Evolutionary conservation across 768 basidiomycete genomes (phyloP).

Genomic region (Tephrocybe sp.): DNA sequence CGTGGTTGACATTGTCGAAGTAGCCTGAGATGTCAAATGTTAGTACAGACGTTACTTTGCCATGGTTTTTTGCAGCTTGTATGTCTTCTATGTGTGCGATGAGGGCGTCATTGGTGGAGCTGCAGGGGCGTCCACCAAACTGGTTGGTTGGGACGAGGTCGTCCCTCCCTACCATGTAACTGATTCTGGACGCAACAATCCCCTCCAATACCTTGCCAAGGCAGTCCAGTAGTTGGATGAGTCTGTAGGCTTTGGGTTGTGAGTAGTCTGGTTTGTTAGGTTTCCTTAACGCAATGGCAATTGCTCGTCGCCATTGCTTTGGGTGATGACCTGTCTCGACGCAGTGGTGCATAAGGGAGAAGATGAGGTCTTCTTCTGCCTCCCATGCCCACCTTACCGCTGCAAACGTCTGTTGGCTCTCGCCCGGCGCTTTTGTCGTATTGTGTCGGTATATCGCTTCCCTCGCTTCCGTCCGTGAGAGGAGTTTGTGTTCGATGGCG

Average conservation of each 20-base stretch:
- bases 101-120: conserved; percentile 21
- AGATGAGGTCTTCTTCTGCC: background rate
- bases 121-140: conserved; percentile 21
- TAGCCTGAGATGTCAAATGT: conserved; percentile 29
- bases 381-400: conserved; percentile 25
- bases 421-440: conserved; percentile 17
- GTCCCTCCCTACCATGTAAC: conserved; percentile 19
- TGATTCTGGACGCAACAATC: conserved; percentile 23
- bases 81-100: conserved; percentile 24
- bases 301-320: conserved; percentile 22
- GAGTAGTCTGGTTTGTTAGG: conserved; percentile 35
- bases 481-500: conserved; percentile 5
- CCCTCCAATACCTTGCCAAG: conserved; percentile 30
- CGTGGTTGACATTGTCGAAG: conserved; percentile 27
- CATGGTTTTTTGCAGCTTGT: conserved; percentile 22
- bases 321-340: conserved; percentile 17
- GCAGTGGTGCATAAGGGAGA: conserved; percentile 18
- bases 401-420: conserved; percentile 22
- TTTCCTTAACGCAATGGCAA: conserved; percentile 31
- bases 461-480: background rate
- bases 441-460: conserved; percentile 4
- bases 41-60: conserved; percentile 20
- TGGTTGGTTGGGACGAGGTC: conserved; percentile 22
- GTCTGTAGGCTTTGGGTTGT: conserved; percentile 29
- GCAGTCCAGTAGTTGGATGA: conserved; percentile 33